These are phyloP conservation scores for Solanum appendiculatum DNA, from an alignment of 257 asterid genomes.

Conservation along the genomic window DNA sequence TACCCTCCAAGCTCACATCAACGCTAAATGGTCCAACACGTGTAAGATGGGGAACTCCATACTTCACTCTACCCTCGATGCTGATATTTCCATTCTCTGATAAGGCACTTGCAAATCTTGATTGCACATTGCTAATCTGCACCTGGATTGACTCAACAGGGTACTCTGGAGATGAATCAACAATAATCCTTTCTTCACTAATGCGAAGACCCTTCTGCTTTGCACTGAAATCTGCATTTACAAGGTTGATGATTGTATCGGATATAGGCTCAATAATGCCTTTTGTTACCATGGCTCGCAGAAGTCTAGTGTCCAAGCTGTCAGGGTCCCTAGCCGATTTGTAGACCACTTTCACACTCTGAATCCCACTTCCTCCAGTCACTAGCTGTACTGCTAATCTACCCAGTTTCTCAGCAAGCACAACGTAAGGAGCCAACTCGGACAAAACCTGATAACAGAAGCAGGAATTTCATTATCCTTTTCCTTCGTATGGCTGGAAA, in stretches of 20 bases:
- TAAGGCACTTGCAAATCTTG: constrained; percentile 75
- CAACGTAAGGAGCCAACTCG: constrained; percentile 81
- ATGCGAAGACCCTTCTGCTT: constrained; percentile 90
- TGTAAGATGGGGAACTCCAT: constrained; percentile 68
- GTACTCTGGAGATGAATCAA: constrained; percentile 51
- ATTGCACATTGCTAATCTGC: constrained; percentile 57
- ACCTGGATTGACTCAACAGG: constrained; percentile 79
- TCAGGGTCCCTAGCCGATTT: constrained; percentile 74
- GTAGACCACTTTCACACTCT: constrained; percentile 73
- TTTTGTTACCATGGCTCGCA: constrained; percentile 93
- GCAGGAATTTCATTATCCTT: not conserved
- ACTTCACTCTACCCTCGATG: constrained; percentile 73
- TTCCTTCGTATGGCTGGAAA: not conserved
- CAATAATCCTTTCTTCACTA: constrained; percentile 60
- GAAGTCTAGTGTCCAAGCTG: constrained; percentile 85
- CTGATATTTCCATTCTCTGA: constrained; percentile 57
- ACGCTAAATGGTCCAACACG: constrained; percentile 66
- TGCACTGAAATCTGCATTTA: constrained; percentile 92
- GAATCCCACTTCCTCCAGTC: constrained; percentile 87
- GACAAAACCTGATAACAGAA: constrained; percentile 59
- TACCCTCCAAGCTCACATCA: constrained; percentile 91
- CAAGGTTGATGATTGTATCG: constrained; percentile 74
- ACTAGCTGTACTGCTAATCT: constrained; percentile 83
- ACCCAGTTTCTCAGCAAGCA: constrained; percentile 89
- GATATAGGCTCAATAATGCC: constrained; percentile 96